Base-by-base conservation (phyloP, 768 basidiomycete species). In the Lanmaoa pseudosensibilis region DNA sequence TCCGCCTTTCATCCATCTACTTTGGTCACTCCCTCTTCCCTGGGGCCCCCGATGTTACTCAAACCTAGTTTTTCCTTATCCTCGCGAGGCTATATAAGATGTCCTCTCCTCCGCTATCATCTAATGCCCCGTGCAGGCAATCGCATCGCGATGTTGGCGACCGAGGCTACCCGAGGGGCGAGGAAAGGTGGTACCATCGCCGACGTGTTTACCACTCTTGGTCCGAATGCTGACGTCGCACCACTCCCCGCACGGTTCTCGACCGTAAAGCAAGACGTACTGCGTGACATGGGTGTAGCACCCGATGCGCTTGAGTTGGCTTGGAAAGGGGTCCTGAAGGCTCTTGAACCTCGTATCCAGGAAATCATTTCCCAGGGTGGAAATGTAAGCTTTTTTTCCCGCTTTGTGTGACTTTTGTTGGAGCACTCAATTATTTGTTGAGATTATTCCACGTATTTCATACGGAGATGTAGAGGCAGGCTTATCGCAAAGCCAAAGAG, bases 231-330 rank as follows among this genome's bases (percentile, higher is more conserved):
- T 39, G 61, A 72, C 1, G 69, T 69, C 5, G 68, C 68, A 1
- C 69, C 68, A 5, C 77, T 89, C 5, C 86, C 86, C 0, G 63
- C 73, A 9, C 78, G 87, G 0, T 90, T 89, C 57, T 61, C 77
- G 0, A 77, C 79, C 7, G 69, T 92, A 25, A 92, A 92, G 74
- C 78, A 77, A 56, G 66, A 70, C 27, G 56, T 90, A 0, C 81
- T 80, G 70, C 69, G 59, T 10, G 80, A 83, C 11, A 55, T 69
- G 55, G 49, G 51, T 2, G 54, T 57, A 4, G 38, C 55, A 0
- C 54, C 59, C 0, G 57, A 54, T 16, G 61, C 56, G 3, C 67
- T 88, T 11, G 58, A 72, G 8, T 69, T 79, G 57, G 77, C 78
- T 44, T 89, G 87, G 86, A 74, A 72, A 41, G 74, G 81, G 34